Conservation (phyloP, 352 stramenopile species). For the Pythium coloratum region DNA sequence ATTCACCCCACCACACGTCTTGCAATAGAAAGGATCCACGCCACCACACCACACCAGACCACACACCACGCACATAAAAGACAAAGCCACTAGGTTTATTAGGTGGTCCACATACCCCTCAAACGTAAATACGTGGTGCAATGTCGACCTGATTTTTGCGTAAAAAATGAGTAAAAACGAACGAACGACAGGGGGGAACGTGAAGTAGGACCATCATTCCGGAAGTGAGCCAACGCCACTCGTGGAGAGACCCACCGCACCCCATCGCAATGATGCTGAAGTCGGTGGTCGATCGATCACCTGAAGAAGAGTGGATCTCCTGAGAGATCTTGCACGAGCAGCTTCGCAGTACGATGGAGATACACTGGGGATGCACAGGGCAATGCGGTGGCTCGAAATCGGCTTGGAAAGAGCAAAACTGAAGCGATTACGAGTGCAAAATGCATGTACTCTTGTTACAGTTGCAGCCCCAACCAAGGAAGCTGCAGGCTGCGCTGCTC, state of each 20-base stretch:
- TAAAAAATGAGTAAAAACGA: slow-evolving; percentile 9
- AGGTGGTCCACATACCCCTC: slow-evolving; percentile 2
- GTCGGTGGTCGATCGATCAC: not conserved
- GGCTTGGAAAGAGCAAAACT: not conserved
- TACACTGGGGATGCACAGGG: no score
- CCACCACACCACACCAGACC: slow-evolving; percentile 7
- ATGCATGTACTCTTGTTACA: slow-evolving; percentile 30
- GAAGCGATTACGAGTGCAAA: slow-evolving; percentile 16
- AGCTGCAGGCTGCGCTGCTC: not conserved
- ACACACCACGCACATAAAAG: not conserved
- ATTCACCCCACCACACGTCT: slow-evolving; percentile 17
- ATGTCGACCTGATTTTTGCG: not conserved
- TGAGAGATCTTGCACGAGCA: not conserved
- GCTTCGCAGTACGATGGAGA: not conserved
- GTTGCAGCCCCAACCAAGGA: slow-evolving; percentile 7
- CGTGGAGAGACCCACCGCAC: not conserved
- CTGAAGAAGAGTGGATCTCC: not conserved
- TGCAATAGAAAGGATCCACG: slow-evolving; percentile 7
- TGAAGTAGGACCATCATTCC: not conserved
- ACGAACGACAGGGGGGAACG: not conserved
- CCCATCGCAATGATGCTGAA: not conserved
- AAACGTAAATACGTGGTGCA: not conserved
- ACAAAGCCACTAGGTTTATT: slow-evolving; percentile 7
- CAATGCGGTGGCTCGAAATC: not conserved
- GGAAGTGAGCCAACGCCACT: not conserved